phyloP scores from a whole-genome alignment of 2,329 filamentous ascomycete species.

The Decorospora gaudefroyi region DNA sequence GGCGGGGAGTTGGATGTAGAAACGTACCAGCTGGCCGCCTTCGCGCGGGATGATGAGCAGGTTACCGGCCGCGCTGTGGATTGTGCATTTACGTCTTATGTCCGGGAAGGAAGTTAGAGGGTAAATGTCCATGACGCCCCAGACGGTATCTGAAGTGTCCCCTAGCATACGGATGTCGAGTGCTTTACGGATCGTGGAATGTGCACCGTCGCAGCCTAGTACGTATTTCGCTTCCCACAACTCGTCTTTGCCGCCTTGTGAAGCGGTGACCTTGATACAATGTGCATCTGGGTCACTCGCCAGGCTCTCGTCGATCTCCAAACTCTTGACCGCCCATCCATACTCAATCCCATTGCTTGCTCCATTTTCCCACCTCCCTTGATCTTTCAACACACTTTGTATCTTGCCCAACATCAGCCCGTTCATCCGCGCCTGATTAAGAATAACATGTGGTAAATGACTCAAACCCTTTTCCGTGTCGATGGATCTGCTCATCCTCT shows the following conservation, averaged over 20 bases:
- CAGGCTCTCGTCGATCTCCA: constrained; percentile 56
- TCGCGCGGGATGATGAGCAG: constrained; percentile 60
- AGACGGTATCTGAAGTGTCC: constrained; percentile 61
- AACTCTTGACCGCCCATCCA: constrained; percentile 55
- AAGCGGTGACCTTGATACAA: constrained; percentile 41
- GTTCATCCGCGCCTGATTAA: constrained; percentile 75
- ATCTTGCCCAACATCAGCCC: constrained; percentile 60
- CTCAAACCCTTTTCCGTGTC: constrained; percentile 65
- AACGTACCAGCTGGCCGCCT: constrained; percentile 60
- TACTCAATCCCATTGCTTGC: constrained; percentile 57
- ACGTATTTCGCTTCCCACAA: constrained; percentile 48
- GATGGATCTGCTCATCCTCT: constrained; percentile 50
- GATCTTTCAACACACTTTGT: constrained; percentile 40
- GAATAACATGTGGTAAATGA: constrained; percentile 67
- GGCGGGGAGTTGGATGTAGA: constrained; percentile 64
- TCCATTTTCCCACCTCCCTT: constrained; percentile 32
- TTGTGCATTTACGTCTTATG: constrained; percentile 56
- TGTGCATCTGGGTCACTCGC: constrained; percentile 39
- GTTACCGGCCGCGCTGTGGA: constrained; percentile 54
- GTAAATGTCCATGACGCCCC: constrained; percentile 61
- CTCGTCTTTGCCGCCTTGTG: constrained; percentile 38
- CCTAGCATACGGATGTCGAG: constrained; percentile 63
- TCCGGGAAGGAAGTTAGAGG: constrained; percentile 57
- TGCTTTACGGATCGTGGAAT: constrained; percentile 57
- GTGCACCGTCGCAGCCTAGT: constrained; percentile 57